Conservation (phyloP, 495 filamentous ascomycete genomes). For the Emericellopsis terricola region DNA sequence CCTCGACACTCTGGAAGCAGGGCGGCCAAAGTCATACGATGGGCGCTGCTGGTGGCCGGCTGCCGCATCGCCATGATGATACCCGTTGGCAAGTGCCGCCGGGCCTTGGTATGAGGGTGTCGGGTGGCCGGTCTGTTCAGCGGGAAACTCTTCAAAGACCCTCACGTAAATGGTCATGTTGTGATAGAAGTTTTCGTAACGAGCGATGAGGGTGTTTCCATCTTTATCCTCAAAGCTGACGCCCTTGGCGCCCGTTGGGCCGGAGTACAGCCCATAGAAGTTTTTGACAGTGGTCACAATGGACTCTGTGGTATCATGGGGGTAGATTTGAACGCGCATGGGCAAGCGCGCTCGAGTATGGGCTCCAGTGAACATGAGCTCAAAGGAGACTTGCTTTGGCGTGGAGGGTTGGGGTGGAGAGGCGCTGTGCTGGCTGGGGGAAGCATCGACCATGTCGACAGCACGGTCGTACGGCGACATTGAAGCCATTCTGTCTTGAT, state of each 20-base stretch:
- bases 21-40: slow-evolving; percentile 42
- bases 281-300: slow-evolving; percentile 95
- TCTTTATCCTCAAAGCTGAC: slow-evolving; percentile 82
- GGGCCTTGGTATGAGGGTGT: not conserved
- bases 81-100: slow-evolving; percentile 10
- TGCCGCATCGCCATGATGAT: slow-evolving; percentile 14
- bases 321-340: slow-evolving; percentile 79
- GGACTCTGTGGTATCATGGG: slow-evolving; percentile 86
- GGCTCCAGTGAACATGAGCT: slow-evolving; percentile 58
- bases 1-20: slow-evolving; percentile 46
- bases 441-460: slow-evolving; percentile 4
- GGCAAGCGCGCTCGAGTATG: slow-evolving; percentile 65
- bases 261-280: slow-evolving; percentile 84
- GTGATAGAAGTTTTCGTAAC: slow-evolving; percentile 83
- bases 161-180: slow-evolving; percentile 83
- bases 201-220: slow-evolving; percentile 76
- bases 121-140: slow-evolving; percentile 10
- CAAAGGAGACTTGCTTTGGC: slow-evolving; percentile 72
- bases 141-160: slow-evolving; percentile 53
- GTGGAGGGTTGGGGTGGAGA: slow-evolving; percentile 25
- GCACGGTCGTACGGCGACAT: too few species aligned
- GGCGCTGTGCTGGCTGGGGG: slow-evolving; percentile 23
- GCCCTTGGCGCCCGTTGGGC: slow-evolving; percentile 40
- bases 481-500: not conserved
- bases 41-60: slow-evolving; percentile 23